phyloP scores from a whole-genome alignment of 2,329 filamentous ascomycete genomes.

The Xylaria arbuscula region DNA sequence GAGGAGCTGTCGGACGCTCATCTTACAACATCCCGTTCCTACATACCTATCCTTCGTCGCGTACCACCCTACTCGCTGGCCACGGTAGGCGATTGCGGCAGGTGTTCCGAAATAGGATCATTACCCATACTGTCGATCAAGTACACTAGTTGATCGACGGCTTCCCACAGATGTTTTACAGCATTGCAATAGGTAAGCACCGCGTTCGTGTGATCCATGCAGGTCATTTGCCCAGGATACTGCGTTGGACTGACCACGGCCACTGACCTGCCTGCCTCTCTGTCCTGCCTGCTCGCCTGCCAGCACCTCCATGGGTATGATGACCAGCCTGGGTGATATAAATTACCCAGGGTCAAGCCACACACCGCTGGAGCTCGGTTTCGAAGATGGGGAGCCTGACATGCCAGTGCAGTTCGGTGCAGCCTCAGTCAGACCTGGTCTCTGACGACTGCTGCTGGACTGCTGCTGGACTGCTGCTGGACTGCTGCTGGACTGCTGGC shows the following conservation, averaged over 20 bases:
- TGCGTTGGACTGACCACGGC: not conserved
- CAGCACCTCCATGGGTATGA: slow-evolving; percentile 5
- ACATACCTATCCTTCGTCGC: not conserved
- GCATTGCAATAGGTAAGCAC: slow-evolving; percentile 22
- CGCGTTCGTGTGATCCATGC: slow-evolving; percentile 20
- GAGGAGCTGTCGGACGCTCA: not conserved
- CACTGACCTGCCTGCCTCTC: not conserved
- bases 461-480: not conserved
- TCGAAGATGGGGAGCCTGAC: slow-evolving; percentile 16
- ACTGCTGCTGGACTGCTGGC: not conserved
- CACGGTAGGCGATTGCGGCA: slow-evolving; percentile 20
- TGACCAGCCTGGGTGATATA: slow-evolving; percentile 5
- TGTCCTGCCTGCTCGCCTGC: not conserved
- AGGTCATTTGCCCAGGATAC: slow-evolving; percentile 5
- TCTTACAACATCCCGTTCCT: not conserved
- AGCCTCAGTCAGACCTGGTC: not conserved
- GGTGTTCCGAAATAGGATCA: slow-evolving; percentile 26
- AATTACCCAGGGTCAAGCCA: slow-evolving; percentile 26
- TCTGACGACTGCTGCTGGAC: slow-evolving; percentile 8
- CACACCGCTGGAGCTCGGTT: slow-evolving; percentile 9
- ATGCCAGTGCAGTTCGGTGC: slow-evolving; percentile 1
- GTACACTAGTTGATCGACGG: slow-evolving; percentile 34
- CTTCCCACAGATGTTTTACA: slow-evolving; percentile 25
- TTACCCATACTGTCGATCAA: slow-evolving; percentile 35
- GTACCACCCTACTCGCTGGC: not conserved